phyloP scores from a whole-genome alignment of 495 filamentous ascomycete species.

The Aspergillus conjunctus region DNA sequence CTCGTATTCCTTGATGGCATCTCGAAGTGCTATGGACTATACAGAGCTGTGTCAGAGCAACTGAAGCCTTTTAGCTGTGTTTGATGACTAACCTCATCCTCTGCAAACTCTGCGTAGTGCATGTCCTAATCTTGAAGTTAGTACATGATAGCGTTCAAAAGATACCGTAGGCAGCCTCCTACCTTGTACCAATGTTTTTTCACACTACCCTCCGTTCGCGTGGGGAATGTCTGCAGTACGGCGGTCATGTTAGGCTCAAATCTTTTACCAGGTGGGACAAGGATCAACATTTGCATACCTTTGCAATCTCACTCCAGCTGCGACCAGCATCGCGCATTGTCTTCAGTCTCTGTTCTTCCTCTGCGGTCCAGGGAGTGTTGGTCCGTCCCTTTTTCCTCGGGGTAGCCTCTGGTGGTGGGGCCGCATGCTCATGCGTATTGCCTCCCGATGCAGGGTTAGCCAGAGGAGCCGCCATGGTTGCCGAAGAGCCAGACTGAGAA shows the following conservation, averaged over 20 bases:
- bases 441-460: slow-evolving; percentile 30
- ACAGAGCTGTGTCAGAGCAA: slow-evolving; percentile 30
- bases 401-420: slow-evolving; percentile 48
- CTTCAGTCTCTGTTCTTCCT: slow-evolving; percentile 90
- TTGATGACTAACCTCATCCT: slow-evolving; percentile 79
- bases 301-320: slow-evolving; percentile 97
- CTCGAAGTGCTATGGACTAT: slow-evolving; percentile 81
- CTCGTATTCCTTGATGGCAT: slow-evolving; percentile 98
- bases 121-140: slow-evolving; percentile 68
- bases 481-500: slow-evolving; percentile 37
- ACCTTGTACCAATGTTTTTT: slow-evolving; percentile 99
- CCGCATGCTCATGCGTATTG: slow-evolving; percentile 36
- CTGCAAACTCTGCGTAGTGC: slow-evolving; percentile 98
- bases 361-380: slow-evolving; percentile 96
- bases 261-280: not conserved
- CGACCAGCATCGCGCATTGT: slow-evolving; percentile 88
- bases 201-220: slow-evolving; percentile 91
- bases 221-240: slow-evolving; percentile 75
- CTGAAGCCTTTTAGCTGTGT: slow-evolving; percentile 17
- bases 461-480: slow-evolving; percentile 38
- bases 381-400: slow-evolving; percentile 90
- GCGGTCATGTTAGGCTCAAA: slow-evolving; percentile 14
- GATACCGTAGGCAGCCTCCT: slow-evolving; percentile 26
- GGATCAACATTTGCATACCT: slow-evolving; percentile 55
- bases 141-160: slow-evolving; percentile 20